Conservation (phyloP, 139 green algal species). For the Prasinococcaceae sp. region DNA sequence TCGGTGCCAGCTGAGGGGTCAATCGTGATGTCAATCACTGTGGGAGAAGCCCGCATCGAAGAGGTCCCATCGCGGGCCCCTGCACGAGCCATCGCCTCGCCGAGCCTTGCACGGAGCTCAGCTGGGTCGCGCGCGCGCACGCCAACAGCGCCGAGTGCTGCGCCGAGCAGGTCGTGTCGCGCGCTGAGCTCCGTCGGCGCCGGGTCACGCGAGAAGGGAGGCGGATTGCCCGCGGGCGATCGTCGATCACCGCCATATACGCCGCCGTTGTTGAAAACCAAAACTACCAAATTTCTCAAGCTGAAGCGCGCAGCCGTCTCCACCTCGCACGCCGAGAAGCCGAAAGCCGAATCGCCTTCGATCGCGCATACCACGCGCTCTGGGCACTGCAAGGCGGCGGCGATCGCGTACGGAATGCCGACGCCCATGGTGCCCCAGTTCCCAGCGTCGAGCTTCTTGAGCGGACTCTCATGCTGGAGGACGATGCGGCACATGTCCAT, state of each 20-base stretch:
- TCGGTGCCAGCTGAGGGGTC: constrained; percentile 57
- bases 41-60: constrained; percentile 51
- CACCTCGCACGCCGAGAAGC: constrained; percentile 59
- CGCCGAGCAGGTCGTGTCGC: too few relatives aligned
- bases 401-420: constrained; percentile 52
- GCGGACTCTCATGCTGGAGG: constrained; percentile 23
- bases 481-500: constrained; percentile 49
- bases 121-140: too few relatives aligned
- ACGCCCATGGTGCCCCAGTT: constrained; percentile 76
- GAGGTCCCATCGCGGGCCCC: too few relatives aligned
- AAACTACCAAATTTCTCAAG: constrained; percentile 31
- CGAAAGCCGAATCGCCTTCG: constrained; percentile 69
- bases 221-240: constrained; percentile 7
- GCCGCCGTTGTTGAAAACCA: constrained; percentile 68
- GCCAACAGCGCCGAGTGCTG: too few relatives aligned
- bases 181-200: constrained; percentile 49
- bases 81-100: too few relatives aligned
- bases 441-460: constrained; percentile 55
- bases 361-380: constrained; percentile 48
- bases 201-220: constrained; percentile 36
- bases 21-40: constrained; percentile 49
- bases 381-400: constrained; percentile 26
- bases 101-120: too few relatives aligned
- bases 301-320: constrained; percentile 28
- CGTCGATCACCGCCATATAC: constrained; percentile 66